Evolutionary conservation across 345 rosid species (phyloP).

Genomic region (Populus alba): DNA sequence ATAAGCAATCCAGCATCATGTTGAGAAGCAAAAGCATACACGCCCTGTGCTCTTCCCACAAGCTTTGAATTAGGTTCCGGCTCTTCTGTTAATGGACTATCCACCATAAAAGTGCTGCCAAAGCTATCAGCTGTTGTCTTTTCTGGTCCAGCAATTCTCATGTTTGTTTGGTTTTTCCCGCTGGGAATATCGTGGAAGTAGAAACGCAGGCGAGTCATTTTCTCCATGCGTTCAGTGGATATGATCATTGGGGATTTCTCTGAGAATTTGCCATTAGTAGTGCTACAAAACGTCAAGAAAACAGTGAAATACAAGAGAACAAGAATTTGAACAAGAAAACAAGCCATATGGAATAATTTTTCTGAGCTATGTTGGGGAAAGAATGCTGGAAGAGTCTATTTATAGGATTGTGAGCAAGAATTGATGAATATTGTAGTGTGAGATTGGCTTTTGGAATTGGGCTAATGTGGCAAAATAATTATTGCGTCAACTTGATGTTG

Average conservation of each 20-base stretch:
- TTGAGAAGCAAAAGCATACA: conserved; percentile 24
- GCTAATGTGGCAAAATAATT: background rate
- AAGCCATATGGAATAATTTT: background rate
- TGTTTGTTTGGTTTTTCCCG: conserved; percentile 7
- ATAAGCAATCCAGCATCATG: conserved; percentile 7
- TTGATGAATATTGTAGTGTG: background rate
- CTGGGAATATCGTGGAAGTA: conserved; percentile 8
- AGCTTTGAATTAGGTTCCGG: conserved; percentile 34
- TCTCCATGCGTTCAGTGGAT: conserved; percentile 2
- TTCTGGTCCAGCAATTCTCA: conserved; percentile 3
- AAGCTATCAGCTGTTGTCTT: background rate
- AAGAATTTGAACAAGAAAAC: conserved; percentile 4
- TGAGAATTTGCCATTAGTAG: conserved; percentile 6
- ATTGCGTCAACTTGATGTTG: background rate
- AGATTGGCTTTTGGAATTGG: background rate
- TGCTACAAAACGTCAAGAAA: conserved; percentile 5
- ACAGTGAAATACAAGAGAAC: background rate
- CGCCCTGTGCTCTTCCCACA: conserved; percentile 38
- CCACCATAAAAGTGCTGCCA: conserved; percentile 26
- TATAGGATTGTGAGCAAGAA: background rate
- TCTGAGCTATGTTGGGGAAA: background rate
- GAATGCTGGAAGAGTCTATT: background rate
- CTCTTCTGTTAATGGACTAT: conserved; percentile 32
- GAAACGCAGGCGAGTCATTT: conserved; percentile 19
- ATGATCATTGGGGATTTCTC: conserved; percentile 12